These are phyloP conservation scores for Globisporangium cystogenes DNA, from an alignment of 352 stramenopile genomes.

Conservation along the genomic window DNA sequence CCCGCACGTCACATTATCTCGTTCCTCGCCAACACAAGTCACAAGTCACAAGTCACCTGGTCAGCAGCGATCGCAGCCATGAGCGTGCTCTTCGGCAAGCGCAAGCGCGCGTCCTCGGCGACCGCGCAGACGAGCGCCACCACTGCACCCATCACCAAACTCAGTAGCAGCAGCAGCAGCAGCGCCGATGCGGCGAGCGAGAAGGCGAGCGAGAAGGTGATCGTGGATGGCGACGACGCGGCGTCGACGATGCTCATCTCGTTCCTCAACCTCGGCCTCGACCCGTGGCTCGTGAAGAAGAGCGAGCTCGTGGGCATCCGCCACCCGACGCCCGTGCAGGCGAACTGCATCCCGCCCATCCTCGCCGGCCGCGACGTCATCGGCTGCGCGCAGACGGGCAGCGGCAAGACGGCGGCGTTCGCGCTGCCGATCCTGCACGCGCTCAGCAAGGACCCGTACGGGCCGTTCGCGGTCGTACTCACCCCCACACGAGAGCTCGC, in stretches of 20 bases:
- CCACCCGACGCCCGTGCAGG: slow-evolving; percentile 88
- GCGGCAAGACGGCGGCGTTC: slow-evolving; percentile 94
- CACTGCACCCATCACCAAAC: neutral
- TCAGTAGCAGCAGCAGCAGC: slow-evolving; percentile 2
- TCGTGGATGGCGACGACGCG: slow-evolving; percentile 25
- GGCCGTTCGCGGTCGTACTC: slow-evolving; percentile 89
- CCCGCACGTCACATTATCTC: too few species aligned
- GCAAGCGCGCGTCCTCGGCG: slow-evolving; percentile 24
- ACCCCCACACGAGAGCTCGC: slow-evolving; percentile 94
- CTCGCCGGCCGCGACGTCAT: slow-evolving; percentile 96
- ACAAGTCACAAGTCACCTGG: too few species aligned
- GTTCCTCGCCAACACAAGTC: too few species aligned
- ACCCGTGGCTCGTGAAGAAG: slow-evolving; percentile 85
- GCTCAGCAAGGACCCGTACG: slow-evolving; percentile 88
- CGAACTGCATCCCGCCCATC: slow-evolving; percentile 88
- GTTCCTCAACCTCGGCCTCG: slow-evolving; percentile 82
- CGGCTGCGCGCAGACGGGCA: slow-evolving; percentile 94
- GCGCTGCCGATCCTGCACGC: slow-evolving; percentile 92
- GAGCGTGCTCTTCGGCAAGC: slow-evolving; percentile 79
- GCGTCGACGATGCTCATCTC: slow-evolving; percentile 51
- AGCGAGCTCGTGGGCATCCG: slow-evolving; percentile 80
- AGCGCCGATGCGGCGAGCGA: neutral
- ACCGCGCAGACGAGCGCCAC: neutral
- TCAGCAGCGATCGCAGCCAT: too few species aligned
- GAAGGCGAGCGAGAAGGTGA: slow-evolving; percentile 31